A percentile compares a stretch with the other conserved stretches of the same genome.
These are phyloP conservation scores for Eucalyptus erythrocorys DNA, from an alignment of 345 rosid genomes.

Conservation along the genomic window DNA sequence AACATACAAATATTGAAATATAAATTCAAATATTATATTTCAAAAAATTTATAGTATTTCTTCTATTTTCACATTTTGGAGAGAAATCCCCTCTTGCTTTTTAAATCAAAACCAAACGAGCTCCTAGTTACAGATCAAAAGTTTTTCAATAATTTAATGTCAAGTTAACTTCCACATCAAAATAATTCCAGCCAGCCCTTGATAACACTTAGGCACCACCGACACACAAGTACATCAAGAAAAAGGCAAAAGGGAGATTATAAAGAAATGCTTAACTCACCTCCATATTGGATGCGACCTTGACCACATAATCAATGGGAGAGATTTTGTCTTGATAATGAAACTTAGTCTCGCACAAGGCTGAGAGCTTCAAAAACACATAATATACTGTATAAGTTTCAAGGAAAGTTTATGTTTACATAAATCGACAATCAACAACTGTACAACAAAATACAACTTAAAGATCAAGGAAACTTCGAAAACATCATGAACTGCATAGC, in stretches of 20 bases:
- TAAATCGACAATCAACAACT: not conserved
- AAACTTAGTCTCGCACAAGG: slow-evolving; percentile 71
- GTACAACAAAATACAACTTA: not conserved
- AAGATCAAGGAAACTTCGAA: not conserved
- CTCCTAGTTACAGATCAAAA: not conserved
- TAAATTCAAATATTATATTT: not conserved
- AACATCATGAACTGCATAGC: not conserved
- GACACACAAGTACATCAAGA: too few relatives aligned
- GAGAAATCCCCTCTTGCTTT: not conserved
- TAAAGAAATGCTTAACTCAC: slow-evolving; percentile 15
- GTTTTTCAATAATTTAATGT: not conserved
- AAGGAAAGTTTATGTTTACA: not conserved
- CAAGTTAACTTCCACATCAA: not conserved
- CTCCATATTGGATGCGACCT: slow-evolving; percentile 50
- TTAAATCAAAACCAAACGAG: not conserved
- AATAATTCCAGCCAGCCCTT: not conserved
- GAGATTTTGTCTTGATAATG: slow-evolving; percentile 77
- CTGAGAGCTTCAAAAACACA: slow-evolving; percentile 62
- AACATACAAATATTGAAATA: not conserved
- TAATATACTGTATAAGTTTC: slow-evolving; percentile 8
- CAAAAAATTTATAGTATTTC: not conserved
- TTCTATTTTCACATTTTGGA: not conserved
- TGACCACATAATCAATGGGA: slow-evolving; percentile 44
- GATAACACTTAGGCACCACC: not conserved
- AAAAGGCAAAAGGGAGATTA: not conserved